These are phyloP conservation scores for Scheffersomyces ergatensis DNA, from an alignment of 805 yeast species.

Conservation along the genomic window DNA sequence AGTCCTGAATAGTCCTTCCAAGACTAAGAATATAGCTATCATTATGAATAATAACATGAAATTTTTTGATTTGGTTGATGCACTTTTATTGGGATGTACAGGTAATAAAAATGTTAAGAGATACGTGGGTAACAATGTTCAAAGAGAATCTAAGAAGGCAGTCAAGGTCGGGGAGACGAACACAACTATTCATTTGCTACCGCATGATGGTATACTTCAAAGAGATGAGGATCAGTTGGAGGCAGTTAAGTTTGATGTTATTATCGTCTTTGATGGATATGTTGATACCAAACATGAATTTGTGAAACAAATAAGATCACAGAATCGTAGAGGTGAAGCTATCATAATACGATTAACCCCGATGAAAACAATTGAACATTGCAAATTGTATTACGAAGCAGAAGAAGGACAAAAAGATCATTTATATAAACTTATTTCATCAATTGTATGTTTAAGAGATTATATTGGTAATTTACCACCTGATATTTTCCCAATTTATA, in stretches of 20 bases:
- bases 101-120: constrained; percentile 49
- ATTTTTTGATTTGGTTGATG: constrained; percentile 71
- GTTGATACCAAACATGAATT: constrained; percentile 43
- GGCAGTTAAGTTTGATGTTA: constrained; percentile 47
- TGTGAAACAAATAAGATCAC: constrained; percentile 23
- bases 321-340: constrained; percentile 33
- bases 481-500: constrained; percentile 71
- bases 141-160: constrained; percentile 33
- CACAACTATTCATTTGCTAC: constrained; percentile 42
- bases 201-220: constrained; percentile 27
- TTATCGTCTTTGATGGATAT: constrained; percentile 63
- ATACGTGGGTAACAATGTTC: constrained; percentile 61
- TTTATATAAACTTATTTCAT: constrained; percentile 71
- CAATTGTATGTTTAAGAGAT: constrained; percentile 78
- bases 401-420: constrained; percentile 30
- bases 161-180: constrained; percentile 7
- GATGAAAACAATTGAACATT: constrained; percentile 81
- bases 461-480: constrained; percentile 81
- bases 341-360: constrained; percentile 72
- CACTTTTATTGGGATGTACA: constrained; percentile 58
- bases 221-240: constrained; percentile 22
- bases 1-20: constrained; percentile 27
- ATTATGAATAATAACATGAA: constrained; percentile 64
- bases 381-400: constrained; percentile 46
- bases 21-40: constrained; percentile 56